These are phyloP conservation scores for Heterobasidion irregulare DNA, from an alignment of 1,284 basidiomycete species.

Conservation along the genomic window DNA sequence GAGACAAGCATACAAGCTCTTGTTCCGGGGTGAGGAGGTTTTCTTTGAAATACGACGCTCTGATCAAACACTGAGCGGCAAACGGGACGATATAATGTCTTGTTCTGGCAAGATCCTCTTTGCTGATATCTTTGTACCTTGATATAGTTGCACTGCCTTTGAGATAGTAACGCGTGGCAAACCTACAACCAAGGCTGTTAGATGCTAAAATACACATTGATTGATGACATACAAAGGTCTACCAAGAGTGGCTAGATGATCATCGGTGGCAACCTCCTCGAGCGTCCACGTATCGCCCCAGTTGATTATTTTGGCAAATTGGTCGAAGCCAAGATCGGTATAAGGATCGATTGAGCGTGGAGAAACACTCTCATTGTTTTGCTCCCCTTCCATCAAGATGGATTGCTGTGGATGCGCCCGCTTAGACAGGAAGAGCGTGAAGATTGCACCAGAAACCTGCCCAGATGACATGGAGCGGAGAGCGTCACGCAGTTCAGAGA, in stretches of 20 bases:
- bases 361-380: neutral
- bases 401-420: neutral
- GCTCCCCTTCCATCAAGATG: neutral
- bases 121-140: neutral
- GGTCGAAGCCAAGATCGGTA: neutral
- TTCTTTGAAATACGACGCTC: neutral
- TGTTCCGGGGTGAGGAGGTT: slow-evolving; percentile 3
- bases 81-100: neutral
- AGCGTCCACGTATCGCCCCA: neutral
- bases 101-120: neutral
- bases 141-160: neutral
- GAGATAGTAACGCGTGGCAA: neutral
- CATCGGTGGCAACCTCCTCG: neutral
- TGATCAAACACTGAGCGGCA: neutral
- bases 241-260: neutral
- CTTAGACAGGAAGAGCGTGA: neutral
- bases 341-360: neutral
- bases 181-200: neutral
- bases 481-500: neutral
- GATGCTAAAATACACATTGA: neutral
- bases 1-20: slow-evolving; percentile 18
- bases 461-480: neutral
- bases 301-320: neutral
- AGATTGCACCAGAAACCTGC: neutral
- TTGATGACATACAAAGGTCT: neutral